These are phyloP conservation scores for Diaporthe australafricana DNA, from an alignment of 2,329 filamentous ascomycete species.

Conservation along the genomic window DNA sequence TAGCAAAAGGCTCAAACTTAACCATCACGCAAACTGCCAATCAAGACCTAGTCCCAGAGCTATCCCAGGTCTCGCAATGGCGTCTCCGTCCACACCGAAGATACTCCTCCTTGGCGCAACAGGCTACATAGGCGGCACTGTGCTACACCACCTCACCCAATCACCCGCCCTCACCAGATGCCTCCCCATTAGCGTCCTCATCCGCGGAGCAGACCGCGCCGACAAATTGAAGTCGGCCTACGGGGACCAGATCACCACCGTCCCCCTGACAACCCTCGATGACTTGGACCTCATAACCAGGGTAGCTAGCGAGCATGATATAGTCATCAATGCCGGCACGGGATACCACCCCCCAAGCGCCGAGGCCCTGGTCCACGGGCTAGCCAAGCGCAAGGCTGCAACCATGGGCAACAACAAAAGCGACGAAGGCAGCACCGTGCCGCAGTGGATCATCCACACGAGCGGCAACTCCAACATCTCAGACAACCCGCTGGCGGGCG, in stretches of 20 bases:
- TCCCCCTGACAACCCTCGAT: slow-evolving; percentile 43
- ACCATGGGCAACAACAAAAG: background rate
- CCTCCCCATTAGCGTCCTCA: slow-evolving; percentile 40
- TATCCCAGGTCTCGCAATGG: background rate
- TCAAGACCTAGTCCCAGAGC: background rate
- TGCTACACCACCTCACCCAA: slow-evolving; percentile 41
- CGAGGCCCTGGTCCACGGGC: slow-evolving; percentile 54
- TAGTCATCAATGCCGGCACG: slow-evolving; percentile 57
- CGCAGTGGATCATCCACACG: slow-evolving; percentile 42
- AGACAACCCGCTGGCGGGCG: slow-evolving; percentile 52
- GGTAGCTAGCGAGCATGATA: slow-evolving; percentile 43
- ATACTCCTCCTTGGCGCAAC: slow-evolving; percentile 45
- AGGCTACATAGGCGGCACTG: slow-evolving; percentile 46
- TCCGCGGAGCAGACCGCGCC: slow-evolving; percentile 38
- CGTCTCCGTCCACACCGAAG: slow-evolving; percentile 12
- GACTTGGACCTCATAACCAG: slow-evolving; percentile 40
- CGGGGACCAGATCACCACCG: slow-evolving; percentile 39
- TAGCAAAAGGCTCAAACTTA: background rate
- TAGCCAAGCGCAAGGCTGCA: slow-evolving; percentile 45
- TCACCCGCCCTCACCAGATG: slow-evolving; percentile 40
- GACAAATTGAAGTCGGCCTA: slow-evolving; percentile 1
- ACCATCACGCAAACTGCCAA: background rate
- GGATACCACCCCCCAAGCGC: slow-evolving; percentile 52
- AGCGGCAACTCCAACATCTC: slow-evolving; percentile 57
- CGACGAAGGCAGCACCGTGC: background rate